phyloP scores from a whole-genome alignment of 192 early-diverging fungal species.

The Phycomyces nitens region DNA sequence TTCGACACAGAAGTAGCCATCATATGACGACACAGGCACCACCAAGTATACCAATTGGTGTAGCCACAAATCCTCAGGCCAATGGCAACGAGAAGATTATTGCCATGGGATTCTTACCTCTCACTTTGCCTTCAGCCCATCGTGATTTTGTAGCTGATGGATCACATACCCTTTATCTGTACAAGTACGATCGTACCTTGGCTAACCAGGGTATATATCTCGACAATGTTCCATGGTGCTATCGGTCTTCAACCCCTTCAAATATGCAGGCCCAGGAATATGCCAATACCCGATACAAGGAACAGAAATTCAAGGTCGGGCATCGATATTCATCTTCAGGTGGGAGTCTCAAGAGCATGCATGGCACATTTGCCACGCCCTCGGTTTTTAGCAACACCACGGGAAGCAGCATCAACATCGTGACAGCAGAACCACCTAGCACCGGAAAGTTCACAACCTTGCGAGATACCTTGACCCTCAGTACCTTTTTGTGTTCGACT shows the following conservation, averaged over 20 bases:
- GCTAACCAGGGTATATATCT: constrained; percentile 47
- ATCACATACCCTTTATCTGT: constrained; percentile 52
- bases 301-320: constrained; percentile 3
- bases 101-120: constrained; percentile 56
- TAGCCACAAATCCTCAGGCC: neutral
- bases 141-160: constrained; percentile 58
- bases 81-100: constrained; percentile 43
- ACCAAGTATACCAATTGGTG: neutral
- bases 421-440: neutral
- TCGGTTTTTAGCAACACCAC: neutral
- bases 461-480: constrained; percentile 48
- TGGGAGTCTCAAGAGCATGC: constrained; percentile 13
- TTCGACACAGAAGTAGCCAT: constrained; percentile 45
- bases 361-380: neutral
- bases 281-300: neutral
- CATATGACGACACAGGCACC: neutral
- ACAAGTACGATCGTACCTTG: constrained; percentile 55
- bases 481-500: constrained; percentile 63
- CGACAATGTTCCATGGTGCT: constrained; percentile 38
- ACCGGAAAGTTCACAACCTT: constrained; percentile 7
- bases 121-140: constrained; percentile 49
- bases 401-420: neutral
- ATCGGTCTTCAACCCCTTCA: constrained; percentile 26
- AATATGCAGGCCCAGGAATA: constrained; percentile 23
- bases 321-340: constrained; percentile 10